Conservation (phyloP, 1,284 basidiomycete genomes). For the Irpex sp. region DNA sequence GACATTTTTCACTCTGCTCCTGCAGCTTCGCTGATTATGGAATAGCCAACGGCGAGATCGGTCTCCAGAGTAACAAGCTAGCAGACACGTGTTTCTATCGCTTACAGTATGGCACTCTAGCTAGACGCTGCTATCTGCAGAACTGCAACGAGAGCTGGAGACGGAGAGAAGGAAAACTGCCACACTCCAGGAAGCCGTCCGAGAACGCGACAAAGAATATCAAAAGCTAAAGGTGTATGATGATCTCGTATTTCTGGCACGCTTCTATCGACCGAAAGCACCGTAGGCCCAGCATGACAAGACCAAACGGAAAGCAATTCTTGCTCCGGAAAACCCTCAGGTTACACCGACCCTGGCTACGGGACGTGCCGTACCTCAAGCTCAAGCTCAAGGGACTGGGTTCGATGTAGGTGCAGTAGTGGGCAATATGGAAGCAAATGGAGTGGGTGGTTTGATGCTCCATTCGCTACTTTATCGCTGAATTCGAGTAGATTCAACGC, state of each 20-base stretch:
- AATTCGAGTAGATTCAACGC: constrained; percentile 55
- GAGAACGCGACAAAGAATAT: constrained; percentile 81
- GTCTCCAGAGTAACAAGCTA: constrained; percentile 61
- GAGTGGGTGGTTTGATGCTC: constrained; percentile 36
- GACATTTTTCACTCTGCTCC: too few relatives aligned
- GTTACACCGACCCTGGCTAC: background rate
- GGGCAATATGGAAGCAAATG: constrained; percentile 66
- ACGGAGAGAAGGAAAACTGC: constrained; percentile 68
- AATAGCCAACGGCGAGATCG: constrained; percentile 75
- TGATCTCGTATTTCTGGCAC: background rate
- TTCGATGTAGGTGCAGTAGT: constrained; percentile 57
- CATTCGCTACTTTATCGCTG: background rate
- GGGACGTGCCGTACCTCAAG: background rate
- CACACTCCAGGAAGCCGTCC: constrained; percentile 68
- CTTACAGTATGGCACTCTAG: background rate
- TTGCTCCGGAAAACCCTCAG: constrained; percentile 32
- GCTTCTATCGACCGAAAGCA: background rate
- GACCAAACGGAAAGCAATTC: constrained; percentile 73
- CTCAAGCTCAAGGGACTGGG: constrained; percentile 7
- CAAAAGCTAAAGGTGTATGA: constrained; percentile 73
- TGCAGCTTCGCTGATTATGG: background rate
- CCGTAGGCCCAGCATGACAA: constrained; percentile 64
- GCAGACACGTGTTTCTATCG: constrained; percentile 37
- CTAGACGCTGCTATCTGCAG: constrained; percentile 32
- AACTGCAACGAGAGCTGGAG: constrained; percentile 74